Percentiles rank a stretch among this genome's conserved stretches.
phyloP scores from a whole-genome alignment of 2,329 filamentous ascomycete genomes.

The Phialemonium atrogriseum region DNA sequence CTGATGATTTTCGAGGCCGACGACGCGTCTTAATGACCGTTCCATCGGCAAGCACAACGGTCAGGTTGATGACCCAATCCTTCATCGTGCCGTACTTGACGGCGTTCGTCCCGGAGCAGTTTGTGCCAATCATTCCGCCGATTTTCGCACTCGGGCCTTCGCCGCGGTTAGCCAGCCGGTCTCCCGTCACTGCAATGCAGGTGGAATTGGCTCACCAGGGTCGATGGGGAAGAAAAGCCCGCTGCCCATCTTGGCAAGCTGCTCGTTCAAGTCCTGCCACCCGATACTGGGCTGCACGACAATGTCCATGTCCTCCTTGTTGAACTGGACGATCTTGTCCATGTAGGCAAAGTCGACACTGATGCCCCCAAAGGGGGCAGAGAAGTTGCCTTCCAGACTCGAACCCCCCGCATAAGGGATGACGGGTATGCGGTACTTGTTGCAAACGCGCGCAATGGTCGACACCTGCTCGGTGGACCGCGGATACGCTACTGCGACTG shows the following conservation, averaged over 20 bases:
- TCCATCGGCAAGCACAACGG: constrained; percentile 71
- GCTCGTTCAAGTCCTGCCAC: constrained; percentile 84
- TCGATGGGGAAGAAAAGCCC: constrained; percentile 90
- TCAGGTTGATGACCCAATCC: constrained; percentile 78
- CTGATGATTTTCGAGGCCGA: constrained; percentile 71
- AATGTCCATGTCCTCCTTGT: constrained; percentile 85
- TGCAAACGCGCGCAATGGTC: constrained; percentile 58
- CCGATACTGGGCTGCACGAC: constrained; percentile 85
- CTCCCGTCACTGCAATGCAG: neutral
- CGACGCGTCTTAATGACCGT: constrained; percentile 70
- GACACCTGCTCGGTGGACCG: constrained; percentile 53
- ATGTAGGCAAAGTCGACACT: constrained; percentile 86
- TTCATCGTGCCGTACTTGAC: constrained; percentile 82
- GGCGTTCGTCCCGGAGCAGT: constrained; percentile 70
- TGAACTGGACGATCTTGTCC: constrained; percentile 71
- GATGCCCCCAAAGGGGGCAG: constrained; percentile 76
- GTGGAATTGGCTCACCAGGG: constrained; percentile 62
- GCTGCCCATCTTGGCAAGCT: constrained; percentile 56
- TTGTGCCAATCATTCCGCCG: constrained; percentile 76
- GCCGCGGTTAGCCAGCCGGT: neutral
- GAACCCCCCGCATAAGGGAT: constrained; percentile 82
- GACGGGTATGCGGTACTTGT: constrained; percentile 73
- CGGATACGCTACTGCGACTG: constrained; percentile 57
- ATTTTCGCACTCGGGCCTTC: constrained; percentile 60
- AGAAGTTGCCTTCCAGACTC: constrained; percentile 84